Conservation (phyloP, 306 rosid species). For the Delonix regia region DNA sequence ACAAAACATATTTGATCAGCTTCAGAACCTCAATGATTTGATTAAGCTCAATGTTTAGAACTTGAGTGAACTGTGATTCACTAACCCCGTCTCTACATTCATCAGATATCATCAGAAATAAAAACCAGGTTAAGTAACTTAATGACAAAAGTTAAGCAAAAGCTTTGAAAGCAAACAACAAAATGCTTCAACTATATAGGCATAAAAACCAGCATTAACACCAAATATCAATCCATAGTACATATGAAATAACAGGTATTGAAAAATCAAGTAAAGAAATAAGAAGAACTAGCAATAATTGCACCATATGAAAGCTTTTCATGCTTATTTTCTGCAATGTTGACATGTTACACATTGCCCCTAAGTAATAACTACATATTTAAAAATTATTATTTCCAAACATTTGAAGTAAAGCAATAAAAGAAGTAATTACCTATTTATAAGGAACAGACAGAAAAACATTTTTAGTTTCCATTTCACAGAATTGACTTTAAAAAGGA, state of each 20-base stretch:
- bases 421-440: not conserved
- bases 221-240: not conserved
- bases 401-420: not conserved
- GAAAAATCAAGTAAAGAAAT: not conserved
- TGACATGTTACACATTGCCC: not conserved
- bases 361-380: not conserved
- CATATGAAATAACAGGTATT: not conserved
- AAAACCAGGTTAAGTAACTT: conserved; percentile 1
- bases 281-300: not conserved
- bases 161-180: conserved; percentile 5
- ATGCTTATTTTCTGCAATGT: not conserved
- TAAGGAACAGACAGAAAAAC: too few relatives aligned
- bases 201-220: not conserved
- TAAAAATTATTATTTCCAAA: not conserved
- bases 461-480: not conserved
- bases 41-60: conserved; percentile 78
- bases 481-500: not conserved
- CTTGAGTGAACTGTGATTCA: conserved; percentile 96
- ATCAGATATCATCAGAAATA: conserved; percentile 11
- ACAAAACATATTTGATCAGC: not conserved
- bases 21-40: conserved; percentile 74
- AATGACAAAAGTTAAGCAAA: not conserved
- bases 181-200: not conserved
- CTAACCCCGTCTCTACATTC: conserved; percentile 92
- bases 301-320: not conserved